A percentile compares a stretch with the other conserved stretches of the same genome.
Conservation (phyloP, 2,329 filamentous ascomycete species). For the Calcarisporium arbuscula region DNA sequence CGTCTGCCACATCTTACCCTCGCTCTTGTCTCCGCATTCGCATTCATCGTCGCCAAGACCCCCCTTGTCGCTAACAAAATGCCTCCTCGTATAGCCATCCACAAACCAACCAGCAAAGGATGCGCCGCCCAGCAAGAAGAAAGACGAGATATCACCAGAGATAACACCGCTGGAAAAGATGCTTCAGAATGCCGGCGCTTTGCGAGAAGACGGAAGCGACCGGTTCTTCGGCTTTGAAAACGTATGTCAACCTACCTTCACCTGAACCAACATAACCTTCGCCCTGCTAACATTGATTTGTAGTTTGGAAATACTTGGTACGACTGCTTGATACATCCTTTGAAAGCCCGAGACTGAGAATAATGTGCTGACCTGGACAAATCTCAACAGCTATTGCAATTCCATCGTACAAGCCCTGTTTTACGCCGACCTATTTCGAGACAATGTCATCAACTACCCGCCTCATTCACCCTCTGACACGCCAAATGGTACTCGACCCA, state of each 20-base stretch:
- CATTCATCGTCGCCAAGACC: constrained; percentile 16
- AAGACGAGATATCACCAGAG: constrained; percentile 52
- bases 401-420: constrained; percentile 97
- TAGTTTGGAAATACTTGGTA: constrained; percentile 99
- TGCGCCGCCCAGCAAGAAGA: constrained; percentile 45
- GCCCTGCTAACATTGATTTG: constrained; percentile 27
- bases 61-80: constrained; percentile 24
- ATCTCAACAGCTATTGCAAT: constrained; percentile 76
- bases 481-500: constrained; percentile 51
- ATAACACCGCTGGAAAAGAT: constrained; percentile 64
- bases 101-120: constrained; percentile 38
- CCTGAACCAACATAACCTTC: constrained; percentile 1
- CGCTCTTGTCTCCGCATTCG: constrained; percentile 1
- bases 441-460: constrained; percentile 90
- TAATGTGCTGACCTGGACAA: too few species aligned
- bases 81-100: constrained; percentile 33
- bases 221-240: constrained; percentile 99
- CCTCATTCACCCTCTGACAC: constrained; percentile 62
- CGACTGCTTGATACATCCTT: too few species aligned
- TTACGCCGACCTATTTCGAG: constrained; percentile 88
- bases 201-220: constrained; percentile 84
- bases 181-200: constrained; percentile 71
- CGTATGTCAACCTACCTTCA: constrained; percentile 49
- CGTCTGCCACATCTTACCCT: not conserved
- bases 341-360: too few species aligned